Percentiles rank a stretch among this genome's conserved stretches.
These are phyloP conservation scores for Jackrogersella multiformis DNA, from an alignment of 495 filamentous ascomycete genomes.

Conservation along the genomic window DNA sequence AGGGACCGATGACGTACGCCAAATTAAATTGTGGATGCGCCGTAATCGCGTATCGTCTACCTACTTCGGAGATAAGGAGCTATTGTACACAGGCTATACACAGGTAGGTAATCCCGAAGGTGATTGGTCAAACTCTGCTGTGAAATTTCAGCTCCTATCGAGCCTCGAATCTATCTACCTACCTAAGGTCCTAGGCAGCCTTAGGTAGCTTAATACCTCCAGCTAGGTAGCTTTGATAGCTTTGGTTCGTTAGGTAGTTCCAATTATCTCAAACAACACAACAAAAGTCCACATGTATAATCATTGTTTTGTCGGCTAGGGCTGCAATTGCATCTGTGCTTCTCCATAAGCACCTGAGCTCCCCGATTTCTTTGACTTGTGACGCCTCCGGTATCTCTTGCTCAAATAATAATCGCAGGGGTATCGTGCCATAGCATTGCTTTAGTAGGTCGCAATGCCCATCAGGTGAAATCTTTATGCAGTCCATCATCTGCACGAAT, in stretches of 20 bases:
- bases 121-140: slow-evolving; percentile 7
- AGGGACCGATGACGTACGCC: slow-evolving; percentile 32
- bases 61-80: no score
- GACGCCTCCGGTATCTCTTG: slow-evolving; percentile 18
- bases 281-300: slow-evolving; percentile 15
- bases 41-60: no score
- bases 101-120: neutral
- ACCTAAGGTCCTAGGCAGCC: no score
- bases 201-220: no score
- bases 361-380: neutral
- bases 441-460: slow-evolving; percentile 20
- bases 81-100: neutral
- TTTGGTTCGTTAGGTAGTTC: no score
- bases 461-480: slow-evolving; percentile 29
- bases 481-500: slow-evolving; percentile 40
- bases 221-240: no score
- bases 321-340: neutral
- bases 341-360: slow-evolving; percentile 21
- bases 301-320: slow-evolving; percentile 1
- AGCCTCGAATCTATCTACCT: neutral
- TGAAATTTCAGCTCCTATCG: slow-evolving; percentile 25
- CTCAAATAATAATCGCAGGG: slow-evolving; percentile 36
- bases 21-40: slow-evolving; percentile 7
- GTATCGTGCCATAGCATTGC: slow-evolving; percentile 41
- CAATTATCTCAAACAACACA: slow-evolving; percentile 5